Percentiles rank a stretch among this genome's conserved stretches.
phyloP scores from a whole-genome alignment of 2,329 filamentous ascomycete species.

The Tothia fuscella region DNA sequence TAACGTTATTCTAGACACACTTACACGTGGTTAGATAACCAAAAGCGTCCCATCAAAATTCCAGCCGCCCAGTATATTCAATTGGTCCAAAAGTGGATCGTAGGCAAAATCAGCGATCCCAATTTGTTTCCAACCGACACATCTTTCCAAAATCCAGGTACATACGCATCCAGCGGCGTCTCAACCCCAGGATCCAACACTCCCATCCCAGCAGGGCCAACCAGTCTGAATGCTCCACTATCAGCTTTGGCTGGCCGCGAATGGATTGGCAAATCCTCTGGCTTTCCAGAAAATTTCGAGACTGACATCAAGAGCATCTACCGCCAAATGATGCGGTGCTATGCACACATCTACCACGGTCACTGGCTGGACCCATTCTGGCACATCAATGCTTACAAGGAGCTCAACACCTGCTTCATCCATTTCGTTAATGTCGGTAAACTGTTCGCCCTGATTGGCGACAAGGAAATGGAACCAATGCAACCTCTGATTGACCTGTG shows the following conservation, averaged over 20 bases:
- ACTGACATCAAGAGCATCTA: slow-evolving; percentile 67
- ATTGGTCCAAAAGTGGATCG: slow-evolving; percentile 94
- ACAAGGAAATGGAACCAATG: slow-evolving; percentile 90
- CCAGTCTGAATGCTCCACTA: slow-evolving; percentile 40
- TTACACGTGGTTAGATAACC: slow-evolving; percentile 90
- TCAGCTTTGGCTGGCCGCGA: slow-evolving; percentile 53
- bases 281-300: slow-evolving; percentile 42
- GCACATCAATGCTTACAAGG: slow-evolving; percentile 35
- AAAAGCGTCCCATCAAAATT: slow-evolving; percentile 78
- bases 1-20: slow-evolving; percentile 56
- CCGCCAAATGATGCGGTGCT: slow-evolving; percentile 43
- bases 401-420: slow-evolving; percentile 42
- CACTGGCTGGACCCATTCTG: slow-evolving; percentile 41
- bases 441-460: slow-evolving; percentile 64
- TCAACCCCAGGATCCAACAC: slow-evolving; percentile 30
- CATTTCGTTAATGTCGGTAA: slow-evolving; percentile 54
- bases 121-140: slow-evolving; percentile 84
- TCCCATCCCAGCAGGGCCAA: slow-evolving; percentile 33
- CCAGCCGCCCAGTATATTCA: slow-evolving; percentile 90
- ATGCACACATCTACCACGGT: slow-evolving; percentile 40
- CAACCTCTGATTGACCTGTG: slow-evolving; percentile 87
- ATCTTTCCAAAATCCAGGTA: slow-evolving; percentile 43
- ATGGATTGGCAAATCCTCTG: slow-evolving; percentile 85
- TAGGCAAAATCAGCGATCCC: slow-evolving; percentile 84
- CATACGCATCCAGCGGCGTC: slow-evolving; percentile 42